Conservation (phyloP, 176 grass and related monocot genomes). For the Typha latifolia region DNA sequence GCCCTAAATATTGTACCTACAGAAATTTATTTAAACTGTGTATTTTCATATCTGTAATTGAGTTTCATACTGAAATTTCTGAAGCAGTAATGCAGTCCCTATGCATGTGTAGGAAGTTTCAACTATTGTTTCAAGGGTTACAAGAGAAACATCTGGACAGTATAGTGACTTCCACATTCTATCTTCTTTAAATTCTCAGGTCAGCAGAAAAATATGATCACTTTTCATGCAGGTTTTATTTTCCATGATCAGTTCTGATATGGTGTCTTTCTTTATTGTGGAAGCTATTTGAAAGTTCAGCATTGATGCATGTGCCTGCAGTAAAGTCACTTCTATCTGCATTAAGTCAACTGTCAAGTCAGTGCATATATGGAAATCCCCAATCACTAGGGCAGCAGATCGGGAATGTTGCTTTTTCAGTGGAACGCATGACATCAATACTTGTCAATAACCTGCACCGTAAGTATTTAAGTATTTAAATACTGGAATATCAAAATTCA, state of each 20-base stretch:
- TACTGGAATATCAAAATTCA: neutral
- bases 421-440: constrained; percentile 85
- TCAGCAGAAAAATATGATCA: constrained; percentile 27
- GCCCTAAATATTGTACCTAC: neutral
- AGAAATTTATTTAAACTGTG: neutral
- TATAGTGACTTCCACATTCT: constrained; percentile 98
- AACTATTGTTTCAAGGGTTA: constrained; percentile 79
- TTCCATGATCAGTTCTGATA: constrained; percentile 6
- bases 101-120: constrained; percentile 62
- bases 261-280: constrained; percentile 29
- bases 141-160: constrained; percentile 86
- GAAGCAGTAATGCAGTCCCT: neutral
- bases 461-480: constrained; percentile 27
- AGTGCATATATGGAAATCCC: constrained; percentile 57
- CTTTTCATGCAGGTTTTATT: constrained; percentile 8
- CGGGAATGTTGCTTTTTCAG: constrained; percentile 73
- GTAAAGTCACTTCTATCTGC: constrained; percentile 96
- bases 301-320: constrained; percentile 77
- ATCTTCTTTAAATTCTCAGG: constrained; percentile 99
- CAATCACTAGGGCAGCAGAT: constrained; percentile 63
- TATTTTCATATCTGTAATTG: neutral
- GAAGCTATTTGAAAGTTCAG: constrained; percentile 97
- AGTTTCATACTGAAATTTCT: constrained; percentile 8
- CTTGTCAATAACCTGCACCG: constrained; percentile 90
- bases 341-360: constrained; percentile 85